Evolutionary conservation across 768 basidiomycete genomes (phyloP).

Genomic region (Xerocomellus dryophilus): DNA sequence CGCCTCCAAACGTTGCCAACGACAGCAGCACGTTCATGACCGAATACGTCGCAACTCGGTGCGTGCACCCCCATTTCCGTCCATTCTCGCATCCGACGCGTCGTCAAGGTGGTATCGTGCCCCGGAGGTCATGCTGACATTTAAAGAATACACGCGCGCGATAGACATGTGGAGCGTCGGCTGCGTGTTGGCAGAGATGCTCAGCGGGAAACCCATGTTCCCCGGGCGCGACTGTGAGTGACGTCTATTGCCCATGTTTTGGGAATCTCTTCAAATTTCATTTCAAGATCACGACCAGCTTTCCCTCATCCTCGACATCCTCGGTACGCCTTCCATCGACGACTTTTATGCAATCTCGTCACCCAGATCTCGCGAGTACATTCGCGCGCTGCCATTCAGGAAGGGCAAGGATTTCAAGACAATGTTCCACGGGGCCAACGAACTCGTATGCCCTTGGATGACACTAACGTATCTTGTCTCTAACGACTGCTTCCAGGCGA

Average conservation of each 20-base stretch:
- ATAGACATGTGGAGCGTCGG: slow-evolving; percentile 89
- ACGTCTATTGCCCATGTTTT: neutral
- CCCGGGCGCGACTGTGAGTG: slow-evolving; percentile 85
- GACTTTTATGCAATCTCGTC: slow-evolving; percentile 94
- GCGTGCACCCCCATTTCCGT: slow-evolving; percentile 2
- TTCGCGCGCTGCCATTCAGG: slow-evolving; percentile 84
- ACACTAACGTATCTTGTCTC: neutral
- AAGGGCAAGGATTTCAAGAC: slow-evolving; percentile 68
- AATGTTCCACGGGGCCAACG: slow-evolving; percentile 76
- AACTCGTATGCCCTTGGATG: slow-evolving; percentile 39
- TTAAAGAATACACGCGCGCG: slow-evolving; percentile 89
- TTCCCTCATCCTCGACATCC: slow-evolving; percentile 88
- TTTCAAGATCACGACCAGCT: slow-evolving; percentile 82
- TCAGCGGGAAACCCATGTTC: slow-evolving; percentile 88
- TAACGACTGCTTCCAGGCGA: slow-evolving; percentile 40
- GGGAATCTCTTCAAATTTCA: too few species aligned
- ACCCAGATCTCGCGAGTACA: slow-evolving; percentile 75
- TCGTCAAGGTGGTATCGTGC: slow-evolving; percentile 86
- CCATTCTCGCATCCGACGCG: neutral
- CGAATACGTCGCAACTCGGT: slow-evolving; percentile 95
- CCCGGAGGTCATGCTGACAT: slow-evolving; percentile 97
- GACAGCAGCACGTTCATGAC: slow-evolving; percentile 83
- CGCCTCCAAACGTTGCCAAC: slow-evolving; percentile 67
- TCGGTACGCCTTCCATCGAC: slow-evolving; percentile 87
- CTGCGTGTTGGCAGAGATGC: slow-evolving; percentile 88